phyloP scores from a whole-genome alignment of 23 red algal species.

The Gracilaria gracilis region DNA sequence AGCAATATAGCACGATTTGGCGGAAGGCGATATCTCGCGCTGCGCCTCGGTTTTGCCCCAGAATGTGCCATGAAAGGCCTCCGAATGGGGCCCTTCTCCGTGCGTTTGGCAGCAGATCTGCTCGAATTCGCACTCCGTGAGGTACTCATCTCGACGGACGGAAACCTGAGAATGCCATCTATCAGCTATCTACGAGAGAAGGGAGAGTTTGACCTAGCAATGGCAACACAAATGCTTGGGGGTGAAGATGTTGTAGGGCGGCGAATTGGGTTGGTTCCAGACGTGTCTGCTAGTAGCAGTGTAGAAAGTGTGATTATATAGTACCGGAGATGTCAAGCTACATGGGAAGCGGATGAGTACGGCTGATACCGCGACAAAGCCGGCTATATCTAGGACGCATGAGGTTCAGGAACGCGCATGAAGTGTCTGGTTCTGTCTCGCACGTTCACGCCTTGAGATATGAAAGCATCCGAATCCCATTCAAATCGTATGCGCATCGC shows the following conservation, averaged over 20 bases:
- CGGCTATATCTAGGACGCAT: too few species aligned
- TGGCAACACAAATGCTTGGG: not conserved
- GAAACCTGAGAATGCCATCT: constrained; percentile 25
- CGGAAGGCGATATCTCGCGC: constrained; percentile 21
- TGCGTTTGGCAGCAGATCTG: constrained; percentile 41
- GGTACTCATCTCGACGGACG: constrained; percentile 18
- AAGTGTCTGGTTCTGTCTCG: too few species aligned
- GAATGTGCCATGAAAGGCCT: constrained; percentile 16
- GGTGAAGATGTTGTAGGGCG: constrained; percentile 31
- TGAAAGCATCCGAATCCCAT: too few species aligned
- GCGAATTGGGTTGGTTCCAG: not conserved
- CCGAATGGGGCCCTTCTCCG: constrained; percentile 34
- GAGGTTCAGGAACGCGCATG: too few species aligned
- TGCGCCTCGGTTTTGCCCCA: constrained; percentile 34
- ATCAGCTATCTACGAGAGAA: not conserved
- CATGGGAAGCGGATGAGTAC: not conserved
- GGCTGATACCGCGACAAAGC: not conserved
- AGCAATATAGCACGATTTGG: constrained; percentile 23
- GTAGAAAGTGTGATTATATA: not conserved
- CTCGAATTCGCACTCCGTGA: constrained; percentile 4
- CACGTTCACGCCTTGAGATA: too few species aligned
- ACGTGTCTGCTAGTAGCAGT: not conserved
- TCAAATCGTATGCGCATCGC: too few species aligned
- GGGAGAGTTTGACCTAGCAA: constrained; percentile 1
- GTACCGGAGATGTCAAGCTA: not conserved